A percentile compares a stretch with the other conserved stretches of the same genome.
These are phyloP conservation scores for Boechera stricta DNA, from an alignment of 345 rosid genomes.

Conservation along the genomic window DNA sequence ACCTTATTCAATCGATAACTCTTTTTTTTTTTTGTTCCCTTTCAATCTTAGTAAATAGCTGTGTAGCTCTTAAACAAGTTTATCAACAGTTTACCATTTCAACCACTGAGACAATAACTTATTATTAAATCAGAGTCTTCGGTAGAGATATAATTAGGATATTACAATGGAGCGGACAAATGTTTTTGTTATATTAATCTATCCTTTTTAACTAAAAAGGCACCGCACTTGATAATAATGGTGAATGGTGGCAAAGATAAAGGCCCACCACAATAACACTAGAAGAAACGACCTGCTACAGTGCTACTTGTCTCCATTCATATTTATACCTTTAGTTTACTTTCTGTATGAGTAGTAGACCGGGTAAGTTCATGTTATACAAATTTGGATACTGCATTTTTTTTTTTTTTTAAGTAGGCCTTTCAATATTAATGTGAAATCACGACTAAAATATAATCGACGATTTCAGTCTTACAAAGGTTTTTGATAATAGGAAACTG, in stretches of 20 bases:
- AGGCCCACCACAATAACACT: conserved; percentile 10
- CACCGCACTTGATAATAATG: neutral
- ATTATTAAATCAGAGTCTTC: neutral
- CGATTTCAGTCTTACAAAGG: neutral
- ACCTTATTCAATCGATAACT: conserved; percentile 20
- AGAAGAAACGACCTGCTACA: neutral
- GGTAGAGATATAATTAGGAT: neutral
- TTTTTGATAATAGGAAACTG: neutral
- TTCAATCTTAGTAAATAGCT: conserved; percentile 14
- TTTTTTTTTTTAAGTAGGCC: neutral
- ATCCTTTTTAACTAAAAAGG: neutral
- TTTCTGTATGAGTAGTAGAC: neutral
- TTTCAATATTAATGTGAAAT: neutral
- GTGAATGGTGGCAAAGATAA: neutral
- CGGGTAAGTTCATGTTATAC: neutral
- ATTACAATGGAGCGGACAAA: neutral
- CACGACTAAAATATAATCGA: neutral
- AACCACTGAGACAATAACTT: neutral
- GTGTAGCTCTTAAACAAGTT: conserved; percentile 1
- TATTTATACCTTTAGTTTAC: neutral
- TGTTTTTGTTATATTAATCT: too few relatives aligned
- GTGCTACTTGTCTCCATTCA: neutral
- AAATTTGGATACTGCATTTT: neutral
- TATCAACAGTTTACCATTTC: conserved; percentile 5
- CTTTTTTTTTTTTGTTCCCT: neutral